phyloP scores from a whole-genome alignment of 1,284 basidiomycete genomes.

The Laetiporus sulphureus region DNA sequence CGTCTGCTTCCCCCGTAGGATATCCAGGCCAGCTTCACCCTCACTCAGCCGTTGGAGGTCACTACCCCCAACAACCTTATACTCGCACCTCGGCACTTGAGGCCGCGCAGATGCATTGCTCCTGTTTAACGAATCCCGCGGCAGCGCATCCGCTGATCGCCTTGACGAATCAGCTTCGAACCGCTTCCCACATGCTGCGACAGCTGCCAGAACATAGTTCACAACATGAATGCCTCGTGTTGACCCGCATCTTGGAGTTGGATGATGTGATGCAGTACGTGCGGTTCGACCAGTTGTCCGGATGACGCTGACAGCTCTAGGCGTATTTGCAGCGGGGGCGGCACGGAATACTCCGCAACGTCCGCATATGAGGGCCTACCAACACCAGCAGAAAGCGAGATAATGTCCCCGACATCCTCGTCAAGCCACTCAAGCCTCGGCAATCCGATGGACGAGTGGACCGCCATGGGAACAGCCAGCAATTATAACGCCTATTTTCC shows the following conservation, averaged over 20 bases:
- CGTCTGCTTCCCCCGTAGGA: slow-evolving; percentile 28
- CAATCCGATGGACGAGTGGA: slow-evolving; percentile 38
- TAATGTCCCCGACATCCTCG: slow-evolving; percentile 61
- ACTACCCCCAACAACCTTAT: slow-evolving; percentile 24
- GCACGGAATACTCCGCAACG: slow-evolving; percentile 32
- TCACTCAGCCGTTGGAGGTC: slow-evolving; percentile 14
- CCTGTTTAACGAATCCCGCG: slow-evolving; percentile 58
- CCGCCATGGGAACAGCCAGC: slow-evolving; percentile 33
- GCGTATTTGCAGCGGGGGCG: slow-evolving; percentile 32
- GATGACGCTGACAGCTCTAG: neutral
- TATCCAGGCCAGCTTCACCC: slow-evolving; percentile 20
- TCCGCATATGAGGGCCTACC: slow-evolving; percentile 37
- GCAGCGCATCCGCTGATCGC: slow-evolving; percentile 50
- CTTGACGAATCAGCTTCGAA: slow-evolving; percentile 59
- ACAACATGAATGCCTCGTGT: slow-evolving; percentile 48
- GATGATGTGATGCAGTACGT: slow-evolving; percentile 63
- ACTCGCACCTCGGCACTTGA: slow-evolving; percentile 26
- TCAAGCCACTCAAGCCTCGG: slow-evolving; percentile 43
- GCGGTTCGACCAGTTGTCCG: slow-evolving; percentile 9
- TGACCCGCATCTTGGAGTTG: slow-evolving; percentile 55
- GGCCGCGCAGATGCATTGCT: slow-evolving; percentile 39
- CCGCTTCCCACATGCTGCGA: slow-evolving; percentile 46
- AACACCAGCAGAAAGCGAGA: slow-evolving; percentile 57
- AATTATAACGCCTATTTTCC: slow-evolving; percentile 69
- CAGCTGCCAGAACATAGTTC: slow-evolving; percentile 55